Base-by-base conservation (phyloP, 495 filamentous ascomycete genomes). In the Pyrenopolyporus hunteri region DNA sequence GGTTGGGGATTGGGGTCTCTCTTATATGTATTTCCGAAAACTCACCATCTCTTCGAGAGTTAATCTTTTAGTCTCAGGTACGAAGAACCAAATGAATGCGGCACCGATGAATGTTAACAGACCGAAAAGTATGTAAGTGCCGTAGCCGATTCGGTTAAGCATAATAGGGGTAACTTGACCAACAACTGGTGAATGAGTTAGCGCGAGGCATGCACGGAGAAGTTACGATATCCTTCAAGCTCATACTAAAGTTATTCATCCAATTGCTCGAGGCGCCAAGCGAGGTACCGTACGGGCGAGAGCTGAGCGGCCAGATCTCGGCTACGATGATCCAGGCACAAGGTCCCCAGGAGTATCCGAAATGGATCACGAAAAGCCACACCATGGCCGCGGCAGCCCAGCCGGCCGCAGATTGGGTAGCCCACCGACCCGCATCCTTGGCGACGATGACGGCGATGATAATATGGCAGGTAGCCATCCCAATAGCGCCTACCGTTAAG, bases 341-440 rank as follows among this genome's bases (percentile, higher is more conserved):
- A 26, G 83, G 84, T 0, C 87, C 87, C 87, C 86, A 90, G 26
- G 80, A 86, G 71, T 89, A 92, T 22, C 88, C 89, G 67, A 93
- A 94, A 67, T 91, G 87, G 35, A 90, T 76, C 64, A 92, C 88
- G 66, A 91, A 94, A 23, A 93, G 80, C 82, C 89, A 94, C 54
- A 94, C 88, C 80, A 93, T 91, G 54, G 78, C 85, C 13, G 91
- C 86, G 5, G 87, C 89, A 3, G 79, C 89, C 89, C 90, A 94
- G 0, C 89, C 90, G 5, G 87, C 87, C 0, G 82, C 83, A 14
- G 74, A 68, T 57, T 94, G 83, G 6, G 68, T 63, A 1, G 72
- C 64, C 82, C 89, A 87, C 26, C 77, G 70, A 58, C 85, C 53
- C 4, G 85, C 74, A 73, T 87, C 85, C 49, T 78, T 84, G 37